Base-by-base conservation (phyloP, 805 yeast species). In the Hanseniaspora lindneri region DNA sequence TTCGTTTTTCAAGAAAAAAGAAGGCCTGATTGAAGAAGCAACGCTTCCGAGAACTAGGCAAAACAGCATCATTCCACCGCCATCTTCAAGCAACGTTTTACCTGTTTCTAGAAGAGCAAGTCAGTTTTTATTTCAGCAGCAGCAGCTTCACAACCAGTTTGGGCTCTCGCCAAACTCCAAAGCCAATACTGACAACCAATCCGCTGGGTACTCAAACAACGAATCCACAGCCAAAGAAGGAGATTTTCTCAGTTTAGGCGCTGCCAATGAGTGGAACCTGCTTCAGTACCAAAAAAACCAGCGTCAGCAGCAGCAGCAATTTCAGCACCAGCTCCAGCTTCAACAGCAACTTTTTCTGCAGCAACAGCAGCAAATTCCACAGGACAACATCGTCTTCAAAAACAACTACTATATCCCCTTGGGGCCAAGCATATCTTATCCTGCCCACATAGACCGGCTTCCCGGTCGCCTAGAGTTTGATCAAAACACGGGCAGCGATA, bases 341-440 rank as follows among this genome's bases (percentile, higher is more conserved):
- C 51, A 32, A 25, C 36, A 39, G n/a, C 30, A 44, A 19, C 58
- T 42, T 50, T 60, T 21, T 44, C 64, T 39, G 39, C 60, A 30
- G 29, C 60, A 41, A 44, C 57, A 23, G 47, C 34, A 30, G n/a
- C 34, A 30, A 30, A 30, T 27, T 11, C 29, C 11, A 11, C 29
- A 27, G 8, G 20, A 33, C 36, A 28, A 39, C 24, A 35, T 44
- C 28, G 35, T 50, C 4, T 44, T 50, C 32, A 50, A 50, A 28
- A 37, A 39, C 16, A 17, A 47, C 7, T 36, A 42, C 8, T 32
- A 17, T 17, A 43, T 37, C 14, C 17, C 37, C 11, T 24, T 25
- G n/a, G 17, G 6, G 6, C 34, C 34, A 9, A 7, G 17, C 16
- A 16, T 17, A 34, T 9, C 29, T 11, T 27, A 27, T 27, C 29